Base-by-base conservation (phyloP, 345 rosid species). In the Clausena lansium region DNA sequence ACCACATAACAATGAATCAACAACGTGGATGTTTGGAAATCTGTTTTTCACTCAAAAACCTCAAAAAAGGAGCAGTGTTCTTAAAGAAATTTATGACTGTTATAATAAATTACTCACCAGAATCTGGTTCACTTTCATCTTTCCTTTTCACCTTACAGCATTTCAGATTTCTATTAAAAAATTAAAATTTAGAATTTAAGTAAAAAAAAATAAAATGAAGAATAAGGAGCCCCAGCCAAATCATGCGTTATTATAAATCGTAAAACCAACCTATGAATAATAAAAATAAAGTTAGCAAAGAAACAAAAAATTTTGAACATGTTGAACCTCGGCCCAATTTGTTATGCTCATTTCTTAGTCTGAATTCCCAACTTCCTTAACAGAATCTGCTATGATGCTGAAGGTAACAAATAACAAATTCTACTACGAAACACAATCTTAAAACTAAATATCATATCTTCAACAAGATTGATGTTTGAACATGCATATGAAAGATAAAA, bases 391-490 rank as follows among this genome's bases (percentile, higher is more conserved):
- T 19, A 62, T 35, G 14, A 35, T 36, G 20, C 5, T 72, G n/a
- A 47, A 19, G n/a, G 22, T 28, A 24, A 73, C n/a, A 11, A 73
- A n/a, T 10, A 28, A 19, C 57, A 41, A 15, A 25, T 17, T 39
- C 25, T 20, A 41, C 24, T 74, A 27, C 9, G 3, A 25, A 59
- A 2, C 22, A 14, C 30, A 73, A 24, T 33, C 15, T 59, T 60
- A 38, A 75, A 28, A 9, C 15, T 22, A 39, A 64, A 32, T 28
- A 22, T 35, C 59, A 66, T n/a, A 36, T 54, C 45, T 4, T 9
- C 62, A 61, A 63, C 32, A 74, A 68, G 45, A 54, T 13, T 63
- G 55, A 57, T 11, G 62, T 71, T 77, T 19, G 67, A 70, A 75
- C 68, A 61, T 28, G 24, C 8, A 33, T 70, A 78, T 41, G 69